Conservation (phyloP, 306 rosid genomes). For the Betula pendula region DNA sequence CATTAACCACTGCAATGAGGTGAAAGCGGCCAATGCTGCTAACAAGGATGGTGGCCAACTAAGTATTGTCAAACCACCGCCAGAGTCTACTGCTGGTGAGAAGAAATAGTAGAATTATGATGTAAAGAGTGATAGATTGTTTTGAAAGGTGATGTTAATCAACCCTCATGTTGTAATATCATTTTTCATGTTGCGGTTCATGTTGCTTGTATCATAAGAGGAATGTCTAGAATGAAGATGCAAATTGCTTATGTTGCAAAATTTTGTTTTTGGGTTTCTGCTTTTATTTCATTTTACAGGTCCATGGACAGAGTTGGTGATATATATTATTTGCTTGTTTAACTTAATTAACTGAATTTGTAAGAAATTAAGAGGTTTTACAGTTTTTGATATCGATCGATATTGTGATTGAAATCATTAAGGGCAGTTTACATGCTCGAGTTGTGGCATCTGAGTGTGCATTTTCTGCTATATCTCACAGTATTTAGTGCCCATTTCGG, state of each 20-base stretch:
- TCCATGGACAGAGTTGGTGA: not conserved
- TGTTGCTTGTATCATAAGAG: not conserved
- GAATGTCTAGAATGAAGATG: not conserved
- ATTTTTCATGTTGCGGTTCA: not conserved
- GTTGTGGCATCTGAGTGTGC: not conserved
- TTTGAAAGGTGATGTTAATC: not conserved
- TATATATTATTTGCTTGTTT: not conserved
- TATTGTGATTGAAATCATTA: not conserved
- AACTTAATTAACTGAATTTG: not conserved
- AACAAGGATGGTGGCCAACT: slow-evolving; percentile 85
- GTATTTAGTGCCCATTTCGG: no score
- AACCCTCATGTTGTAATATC: not conserved
- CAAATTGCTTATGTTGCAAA: not conserved
- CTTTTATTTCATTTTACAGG: not conserved
- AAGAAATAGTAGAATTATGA: slow-evolving; percentile 40
- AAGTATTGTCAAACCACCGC: slow-evolving; percentile 55
- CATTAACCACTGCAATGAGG: slow-evolving; percentile 84
- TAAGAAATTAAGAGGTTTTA: not conserved
- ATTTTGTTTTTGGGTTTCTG: not conserved
- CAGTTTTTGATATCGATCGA: not conserved
- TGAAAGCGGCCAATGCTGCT: slow-evolving; percentile 82
- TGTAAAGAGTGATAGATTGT: slow-evolving; percentile 7
- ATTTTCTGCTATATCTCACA: not conserved
- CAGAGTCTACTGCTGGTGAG: slow-evolving; percentile 32
- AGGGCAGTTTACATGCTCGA: not conserved